Conservation (phyloP, 805 yeast genomes). For the Kluyveromyces siamensis region DNA sequence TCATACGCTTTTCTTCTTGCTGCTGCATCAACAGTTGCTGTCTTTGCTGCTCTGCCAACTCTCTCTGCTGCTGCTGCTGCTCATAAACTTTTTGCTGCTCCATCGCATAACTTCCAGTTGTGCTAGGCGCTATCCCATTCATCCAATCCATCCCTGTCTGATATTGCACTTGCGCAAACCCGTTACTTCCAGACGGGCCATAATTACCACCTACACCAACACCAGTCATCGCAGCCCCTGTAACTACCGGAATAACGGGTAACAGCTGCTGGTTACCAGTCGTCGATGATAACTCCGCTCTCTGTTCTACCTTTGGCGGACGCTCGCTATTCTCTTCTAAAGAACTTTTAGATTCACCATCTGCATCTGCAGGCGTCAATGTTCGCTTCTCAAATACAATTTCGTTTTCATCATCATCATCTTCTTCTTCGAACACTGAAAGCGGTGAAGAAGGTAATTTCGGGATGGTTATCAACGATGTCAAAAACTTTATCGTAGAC, state of each 20-base stretch:
- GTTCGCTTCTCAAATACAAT: slow-evolving; percentile 8
- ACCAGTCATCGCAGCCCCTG: not conserved
- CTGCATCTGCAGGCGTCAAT: not conserved
- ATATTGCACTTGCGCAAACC: not conserved
- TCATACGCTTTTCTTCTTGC: slow-evolving; percentile 58
- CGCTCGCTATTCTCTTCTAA: not conserved
- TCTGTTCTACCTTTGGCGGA: not conserved
- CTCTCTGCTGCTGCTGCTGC: slow-evolving; percentile 67
- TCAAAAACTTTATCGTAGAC: slow-evolving; percentile 70
- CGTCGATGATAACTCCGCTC: not conserved
- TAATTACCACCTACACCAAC: not conserved
- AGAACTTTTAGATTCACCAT: not conserved
- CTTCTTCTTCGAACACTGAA: slow-evolving; percentile 20
- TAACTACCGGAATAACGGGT: slow-evolving; percentile 3
- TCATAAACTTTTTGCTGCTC: slow-evolving; percentile 61
- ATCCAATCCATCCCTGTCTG: slow-evolving; percentile 46
- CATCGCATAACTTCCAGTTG: not conserved
- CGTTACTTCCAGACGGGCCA: not conserved
- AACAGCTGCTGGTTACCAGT: not conserved
- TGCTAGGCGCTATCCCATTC: slow-evolving; percentile 8
- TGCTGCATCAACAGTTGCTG: slow-evolving; percentile 46
- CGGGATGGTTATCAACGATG: slow-evolving; percentile 53
- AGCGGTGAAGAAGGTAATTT: slow-evolving; percentile 33
- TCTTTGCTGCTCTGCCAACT: slow-evolving; percentile 57
- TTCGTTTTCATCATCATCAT: slow-evolving; percentile 11